Evolutionary conservation across 2,329 filamentous ascomycete species (phyloP), one percentile per base, ranked within the genome.

Genomic region (Alternaria brassicicola): DNA sequence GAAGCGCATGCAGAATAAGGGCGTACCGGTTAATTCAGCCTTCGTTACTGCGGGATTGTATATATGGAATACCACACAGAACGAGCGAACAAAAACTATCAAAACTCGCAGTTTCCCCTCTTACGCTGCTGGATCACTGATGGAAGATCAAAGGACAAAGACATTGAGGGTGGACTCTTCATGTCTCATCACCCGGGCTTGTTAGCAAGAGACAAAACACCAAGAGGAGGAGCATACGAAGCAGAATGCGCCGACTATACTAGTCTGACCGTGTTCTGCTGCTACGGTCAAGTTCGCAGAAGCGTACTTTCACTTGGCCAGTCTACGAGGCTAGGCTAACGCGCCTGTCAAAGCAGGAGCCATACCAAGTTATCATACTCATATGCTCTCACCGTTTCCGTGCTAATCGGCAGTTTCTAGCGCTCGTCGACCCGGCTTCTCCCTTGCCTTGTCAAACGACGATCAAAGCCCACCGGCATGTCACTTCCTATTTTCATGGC

Each of bases 1-100:
- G 38, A 49, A 55, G 41, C 52, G 55, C 49, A 28, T 52, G 43
- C 36, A 58, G 38, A 50, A 43, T 33, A 43, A 62, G 68, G 72
- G 72, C 72, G 70, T 72, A 72, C 61, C 64, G 72, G 71, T 65
- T 65, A 62, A 63, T 72, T 70, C 56, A 54, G 64, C 47, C 60
- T 64, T 57, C 57, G 57, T 67, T 55, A 55, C 66, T 71, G 62
- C 63, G 63, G 64, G 61, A 64, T 61, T 76, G 72, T 76, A 76
- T 62, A 75, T 76, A 76, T 56, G 65, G 64, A 70, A 68, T 68
- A 74, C 55, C 64, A 70, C 61, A 62, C 66, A 71, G 65, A 62
- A 54, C 50, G 35, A 63, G 50, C 23, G 26, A 61, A 49, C 43
- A 55, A 17, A 39, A 41, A 38, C 21, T 38, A 21, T 39, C 12